These are phyloP conservation scores for Alternaria ventricosa DNA, from an alignment of 2,329 filamentous ascomycete genomes.

Conservation along the genomic window DNA sequence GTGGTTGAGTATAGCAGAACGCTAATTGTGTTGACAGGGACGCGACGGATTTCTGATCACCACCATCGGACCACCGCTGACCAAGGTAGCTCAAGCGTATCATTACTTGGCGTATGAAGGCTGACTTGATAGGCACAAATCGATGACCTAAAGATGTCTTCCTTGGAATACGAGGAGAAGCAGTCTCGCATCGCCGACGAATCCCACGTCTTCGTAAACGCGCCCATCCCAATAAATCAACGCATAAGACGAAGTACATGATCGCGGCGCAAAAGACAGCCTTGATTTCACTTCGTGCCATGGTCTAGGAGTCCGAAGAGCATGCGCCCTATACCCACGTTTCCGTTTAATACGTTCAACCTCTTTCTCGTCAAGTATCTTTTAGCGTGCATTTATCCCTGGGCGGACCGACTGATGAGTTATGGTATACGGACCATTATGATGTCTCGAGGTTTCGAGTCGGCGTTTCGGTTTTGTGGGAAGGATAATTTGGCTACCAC, in stretches of 20 bases:
- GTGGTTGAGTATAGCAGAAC: conserved; percentile 5
- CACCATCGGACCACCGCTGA: conserved; percentile 49
- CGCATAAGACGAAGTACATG: conserved; percentile 39
- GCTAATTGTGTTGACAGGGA: conserved; percentile 40
- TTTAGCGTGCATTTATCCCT: conserved; percentile 16
- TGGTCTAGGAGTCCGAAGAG: conserved; percentile 4
- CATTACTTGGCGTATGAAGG: neutral
- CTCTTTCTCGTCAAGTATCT: conserved; percentile 3
- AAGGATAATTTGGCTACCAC: neutral
- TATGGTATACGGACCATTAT: conserved; percentile 2
- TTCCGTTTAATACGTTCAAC: conserved; percentile 9
- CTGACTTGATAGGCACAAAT: conserved; percentile 49
- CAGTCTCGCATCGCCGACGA: conserved; percentile 48
- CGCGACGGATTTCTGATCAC: conserved; percentile 53
- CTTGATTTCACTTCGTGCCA: neutral
- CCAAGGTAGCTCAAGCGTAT: conserved; percentile 40
- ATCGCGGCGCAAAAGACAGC: neutral
- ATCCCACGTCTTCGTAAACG: conserved; percentile 47
- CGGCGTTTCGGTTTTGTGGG: conserved; percentile 3
- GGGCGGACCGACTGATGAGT: conserved; percentile 1
- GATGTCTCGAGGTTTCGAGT: conserved; percentile 1
- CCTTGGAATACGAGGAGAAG: conserved; percentile 51
- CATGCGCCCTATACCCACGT: conserved; percentile 9
- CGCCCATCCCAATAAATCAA: conserved; percentile 47
- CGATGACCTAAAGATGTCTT: conserved; percentile 50